These are phyloP conservation scores for Blastobotrys raffinosifermentans DNA, from an alignment of 1,139 yeast genomes.

Conservation along the genomic window DNA sequence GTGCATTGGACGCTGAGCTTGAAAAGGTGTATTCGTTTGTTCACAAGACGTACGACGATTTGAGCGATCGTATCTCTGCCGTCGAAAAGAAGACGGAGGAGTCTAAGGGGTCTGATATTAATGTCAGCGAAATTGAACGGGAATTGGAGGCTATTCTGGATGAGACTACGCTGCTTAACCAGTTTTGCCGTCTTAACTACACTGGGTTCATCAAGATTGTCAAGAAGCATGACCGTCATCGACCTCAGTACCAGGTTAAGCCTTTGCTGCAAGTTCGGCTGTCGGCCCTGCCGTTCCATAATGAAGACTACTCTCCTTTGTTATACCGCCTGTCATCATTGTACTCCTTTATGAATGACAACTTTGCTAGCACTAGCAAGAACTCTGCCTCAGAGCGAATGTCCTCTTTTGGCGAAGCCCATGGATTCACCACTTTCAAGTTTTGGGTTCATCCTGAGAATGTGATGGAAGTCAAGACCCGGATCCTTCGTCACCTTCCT, in stretches of 20 bases:
- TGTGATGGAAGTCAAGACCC: constrained; percentile 93
- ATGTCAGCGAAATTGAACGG: constrained; percentile 51
- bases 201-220: constrained; percentile 94
- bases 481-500: constrained; percentile 87
- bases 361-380: constrained; percentile 31
- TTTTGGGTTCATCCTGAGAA: constrained; percentile 97
- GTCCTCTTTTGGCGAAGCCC: constrained; percentile 37
- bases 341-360: constrained; percentile 75
- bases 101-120: constrained; percentile 36
- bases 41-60: constrained; percentile 58
- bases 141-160: constrained; percentile 68
- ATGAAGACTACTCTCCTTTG: constrained; percentile 91
- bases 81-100: constrained; percentile 45
- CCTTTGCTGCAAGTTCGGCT: constrained; percentile 85
- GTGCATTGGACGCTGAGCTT: constrained; percentile 73
- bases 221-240: constrained; percentile 91
- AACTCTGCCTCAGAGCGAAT: constrained; percentile 27
- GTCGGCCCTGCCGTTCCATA: constrained; percentile 82
- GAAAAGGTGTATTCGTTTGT: constrained; percentile 94
- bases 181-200: constrained; percentile 82
- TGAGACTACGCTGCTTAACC: constrained; percentile 80
- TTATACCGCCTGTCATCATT: constrained; percentile 75
- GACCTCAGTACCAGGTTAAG: constrained; percentile 76
- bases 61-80: constrained; percentile 57
- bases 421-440: constrained; percentile 70